Evolutionary conservation across 495 filamentous ascomycete genomes (phyloP).

Genomic region (Glarea lozoyensis): DNA sequence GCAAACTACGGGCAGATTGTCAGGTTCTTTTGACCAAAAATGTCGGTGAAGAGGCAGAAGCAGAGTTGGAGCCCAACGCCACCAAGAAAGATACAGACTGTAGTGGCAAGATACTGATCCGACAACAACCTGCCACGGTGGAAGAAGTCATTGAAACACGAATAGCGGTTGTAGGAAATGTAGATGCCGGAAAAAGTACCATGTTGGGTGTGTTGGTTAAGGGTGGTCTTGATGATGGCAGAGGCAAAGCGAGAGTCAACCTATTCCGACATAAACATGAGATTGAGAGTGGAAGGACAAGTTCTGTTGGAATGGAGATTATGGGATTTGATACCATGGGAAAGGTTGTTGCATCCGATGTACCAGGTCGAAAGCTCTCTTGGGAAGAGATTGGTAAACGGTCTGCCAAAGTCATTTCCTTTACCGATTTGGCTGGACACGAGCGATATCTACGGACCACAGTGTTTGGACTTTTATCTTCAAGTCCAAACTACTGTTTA

Average conservation of each 20-base stretch:
- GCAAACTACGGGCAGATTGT: slow-evolving; percentile 60
- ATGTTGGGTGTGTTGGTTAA: slow-evolving; percentile 96
- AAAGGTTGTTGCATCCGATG: slow-evolving; percentile 70
- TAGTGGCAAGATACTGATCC: slow-evolving; percentile 76
- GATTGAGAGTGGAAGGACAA: slow-evolving; percentile 88
- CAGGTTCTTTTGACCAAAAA: slow-evolving; percentile 80
- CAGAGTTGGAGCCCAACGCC: slow-evolving; percentile 38
- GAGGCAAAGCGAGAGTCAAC: slow-evolving; percentile 90
- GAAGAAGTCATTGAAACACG: slow-evolving; percentile 93
- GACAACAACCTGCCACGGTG: slow-evolving; percentile 59
- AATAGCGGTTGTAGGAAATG: slow-evolving; percentile 94
- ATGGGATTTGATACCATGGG: slow-evolving; percentile 94
- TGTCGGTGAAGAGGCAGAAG: slow-evolving; percentile 71
- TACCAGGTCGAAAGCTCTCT: slow-evolving; percentile 77
- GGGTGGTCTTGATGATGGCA: slow-evolving; percentile 87
- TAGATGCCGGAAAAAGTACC: slow-evolving; percentile 95
- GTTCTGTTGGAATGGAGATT: slow-evolving; percentile 96
- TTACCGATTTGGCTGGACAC: slow-evolving; percentile 92
- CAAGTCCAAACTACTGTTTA: slow-evolving; percentile 94
- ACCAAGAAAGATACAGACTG: slow-evolving; percentile 62
- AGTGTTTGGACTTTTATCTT: slow-evolving; percentile 89
- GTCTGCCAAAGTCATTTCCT: slow-evolving; percentile 92
- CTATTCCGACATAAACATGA: slow-evolving; percentile 98
- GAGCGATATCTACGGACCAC: slow-evolving; percentile 94
- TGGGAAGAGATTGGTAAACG: slow-evolving; percentile 98